Percentiles rank a stretch among this genome's conserved stretches.
phyloP scores from a whole-genome alignment of 164 flowering plant genomes.

The Malania oleifera region DNA sequence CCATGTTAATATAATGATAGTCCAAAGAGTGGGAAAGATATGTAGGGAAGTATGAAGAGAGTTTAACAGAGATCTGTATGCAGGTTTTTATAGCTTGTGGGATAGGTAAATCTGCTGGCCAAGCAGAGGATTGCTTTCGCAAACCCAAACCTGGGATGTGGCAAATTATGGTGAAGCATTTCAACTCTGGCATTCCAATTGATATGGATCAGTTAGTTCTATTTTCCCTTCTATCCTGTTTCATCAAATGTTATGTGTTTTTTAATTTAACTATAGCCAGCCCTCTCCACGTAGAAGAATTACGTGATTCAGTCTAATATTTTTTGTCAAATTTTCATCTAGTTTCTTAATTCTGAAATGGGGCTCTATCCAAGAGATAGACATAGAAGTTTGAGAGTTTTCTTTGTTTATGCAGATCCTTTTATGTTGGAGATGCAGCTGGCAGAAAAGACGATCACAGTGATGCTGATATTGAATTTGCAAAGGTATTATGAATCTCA shows the following conservation, averaged over 20 bases:
- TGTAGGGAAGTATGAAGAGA: neutral
- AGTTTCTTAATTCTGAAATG: neutral
- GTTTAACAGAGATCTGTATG: neutral
- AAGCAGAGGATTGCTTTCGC: constrained; percentile 62
- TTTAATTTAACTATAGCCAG: neutral
- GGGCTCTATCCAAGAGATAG: neutral
- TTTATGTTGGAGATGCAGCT: constrained; percentile 98
- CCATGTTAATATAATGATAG: neutral
- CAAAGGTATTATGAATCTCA: constrained; percentile 30
- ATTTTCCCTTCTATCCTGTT: constrained; percentile 11
- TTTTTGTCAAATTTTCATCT: neutral
- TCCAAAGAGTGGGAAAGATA: neutral
- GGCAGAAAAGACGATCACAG: constrained; percentile 84
- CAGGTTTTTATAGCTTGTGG: constrained; percentile 98
- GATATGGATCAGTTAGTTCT: constrained; percentile 71
- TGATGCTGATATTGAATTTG: constrained; percentile 86
- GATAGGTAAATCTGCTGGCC: constrained; percentile 30
- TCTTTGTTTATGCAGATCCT: constrained; percentile 46
- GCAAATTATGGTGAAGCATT: constrained; percentile 73
- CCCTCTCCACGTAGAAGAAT: neutral
- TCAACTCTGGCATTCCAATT: constrained; percentile 76
- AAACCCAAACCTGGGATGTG: constrained; percentile 96
- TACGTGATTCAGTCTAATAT: too few species aligned
- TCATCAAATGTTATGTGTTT: neutral
- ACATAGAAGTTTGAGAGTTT: neutral